These are phyloP conservation scores for Plectosphaerella sp. DNA, from an alignment of 2,329 filamentous ascomycete genomes.

Conservation along the genomic window DNA sequence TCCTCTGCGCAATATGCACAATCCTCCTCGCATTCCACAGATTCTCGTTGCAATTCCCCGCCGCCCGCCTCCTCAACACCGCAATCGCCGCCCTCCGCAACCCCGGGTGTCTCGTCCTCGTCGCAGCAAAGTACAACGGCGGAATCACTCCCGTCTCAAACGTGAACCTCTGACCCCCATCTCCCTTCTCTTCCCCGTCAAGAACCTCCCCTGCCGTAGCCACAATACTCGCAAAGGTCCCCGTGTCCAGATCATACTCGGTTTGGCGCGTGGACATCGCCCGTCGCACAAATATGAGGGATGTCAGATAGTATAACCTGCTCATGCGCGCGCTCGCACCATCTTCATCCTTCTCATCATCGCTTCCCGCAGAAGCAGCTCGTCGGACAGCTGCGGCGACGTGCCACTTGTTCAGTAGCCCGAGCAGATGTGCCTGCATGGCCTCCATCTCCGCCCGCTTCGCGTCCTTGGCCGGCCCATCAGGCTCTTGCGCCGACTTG, in stretches of 20 bases:
- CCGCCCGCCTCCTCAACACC: slow-evolving; percentile 25
- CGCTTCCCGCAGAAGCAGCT: slow-evolving; percentile 9
- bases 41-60: slow-evolving; percentile 30
- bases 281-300: slow-evolving; percentile 26
- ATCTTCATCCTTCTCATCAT: background rate
- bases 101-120: slow-evolving; percentile 35
- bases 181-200: slow-evolving; percentile 3
- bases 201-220: slow-evolving; percentile 18
- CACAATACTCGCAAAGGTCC: slow-evolving; percentile 31
- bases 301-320: slow-evolving; percentile 29
- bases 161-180: slow-evolving; percentile 22
- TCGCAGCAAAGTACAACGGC: slow-evolving; percentile 34
- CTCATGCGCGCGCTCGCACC: slow-evolving; percentile 21
- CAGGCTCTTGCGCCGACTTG: slow-evolving; percentile 14
- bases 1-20: slow-evolving; percentile 23
- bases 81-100: slow-evolving; percentile 31
- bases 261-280: slow-evolving; percentile 23
- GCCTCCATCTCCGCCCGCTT: slow-evolving; percentile 18
- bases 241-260: slow-evolving; percentile 27
- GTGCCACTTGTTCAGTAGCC: slow-evolving; percentile 21
- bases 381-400: slow-evolving; percentile 22
- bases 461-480: slow-evolving; percentile 12
- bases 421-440: slow-evolving; percentile 27
- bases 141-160: slow-evolving; percentile 39
- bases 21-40: slow-evolving; percentile 30